phyloP scores from a whole-genome alignment of 2,329 filamentous ascomycete species.

The Trichoderma atroviride region DNA sequence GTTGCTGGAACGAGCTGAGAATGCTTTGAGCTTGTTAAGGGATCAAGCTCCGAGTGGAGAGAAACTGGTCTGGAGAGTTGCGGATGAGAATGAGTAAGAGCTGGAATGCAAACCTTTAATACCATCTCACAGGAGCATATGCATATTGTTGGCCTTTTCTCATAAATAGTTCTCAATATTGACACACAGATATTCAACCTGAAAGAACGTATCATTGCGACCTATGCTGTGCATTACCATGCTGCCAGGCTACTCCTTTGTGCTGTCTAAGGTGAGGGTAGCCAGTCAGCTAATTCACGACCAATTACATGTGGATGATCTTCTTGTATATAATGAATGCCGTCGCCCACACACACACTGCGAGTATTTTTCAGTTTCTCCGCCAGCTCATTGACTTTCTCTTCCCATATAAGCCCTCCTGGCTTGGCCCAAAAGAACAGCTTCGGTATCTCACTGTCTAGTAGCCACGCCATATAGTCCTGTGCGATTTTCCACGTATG shows the following conservation, averaged over 20 bases:
- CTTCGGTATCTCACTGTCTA: neutral
- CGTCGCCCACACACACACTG: neutral
- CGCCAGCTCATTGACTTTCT: neutral
- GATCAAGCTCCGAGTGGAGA: constrained; percentile 45
- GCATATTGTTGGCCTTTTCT: neutral
- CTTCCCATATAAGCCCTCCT: neutral
- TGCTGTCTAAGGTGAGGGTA: neutral
- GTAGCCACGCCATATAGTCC: neutral
- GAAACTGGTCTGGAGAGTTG: constrained; percentile 42
- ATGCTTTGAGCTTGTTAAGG: constrained; percentile 42
- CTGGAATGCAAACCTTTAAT: neutral
- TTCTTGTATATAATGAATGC: neutral
- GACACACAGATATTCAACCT: too few relatives aligned
- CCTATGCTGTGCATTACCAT: neutral
- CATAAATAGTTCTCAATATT: neutral
- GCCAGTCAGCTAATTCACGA: neutral
- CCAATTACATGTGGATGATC: neutral
- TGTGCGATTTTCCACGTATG: neutral
- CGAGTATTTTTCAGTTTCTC: neutral
- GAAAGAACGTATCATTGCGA: too few relatives aligned
- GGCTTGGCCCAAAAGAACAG: neutral
- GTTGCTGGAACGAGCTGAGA: constrained; percentile 44
- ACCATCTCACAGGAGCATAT: neutral
- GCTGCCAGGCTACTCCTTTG: neutral
- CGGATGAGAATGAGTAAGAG: neutral